phyloP scores from a whole-genome alignment of 2,329 filamentous ascomycete genomes.

The Tolypocladium album region DNA sequence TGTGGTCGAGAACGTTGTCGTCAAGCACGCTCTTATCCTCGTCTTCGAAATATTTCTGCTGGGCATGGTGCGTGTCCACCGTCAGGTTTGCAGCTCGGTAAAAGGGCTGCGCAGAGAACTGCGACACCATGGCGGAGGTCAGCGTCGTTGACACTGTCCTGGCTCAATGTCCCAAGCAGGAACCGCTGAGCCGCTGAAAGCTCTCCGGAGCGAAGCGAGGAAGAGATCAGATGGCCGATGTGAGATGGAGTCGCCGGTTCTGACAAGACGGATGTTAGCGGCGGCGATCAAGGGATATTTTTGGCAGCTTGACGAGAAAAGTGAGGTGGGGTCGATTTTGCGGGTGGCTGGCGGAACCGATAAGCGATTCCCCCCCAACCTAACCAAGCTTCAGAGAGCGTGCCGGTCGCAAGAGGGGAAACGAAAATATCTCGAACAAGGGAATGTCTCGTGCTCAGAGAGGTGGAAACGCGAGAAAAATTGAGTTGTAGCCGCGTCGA shows the following conservation, averaged over 20 bases:
- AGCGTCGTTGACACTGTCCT: not conserved
- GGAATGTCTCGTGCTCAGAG: not conserved
- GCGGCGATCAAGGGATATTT: not conserved
- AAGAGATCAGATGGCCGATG: not conserved
- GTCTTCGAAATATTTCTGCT: conserved; percentile 46
- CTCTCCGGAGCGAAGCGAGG: not conserved
- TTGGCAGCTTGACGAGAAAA: not conserved
- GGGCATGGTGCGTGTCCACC: conserved; percentile 41
- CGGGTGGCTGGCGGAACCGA: not conserved
- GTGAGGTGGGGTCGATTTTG: not conserved
- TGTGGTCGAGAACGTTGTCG: conserved; percentile 50
- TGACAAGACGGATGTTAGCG: not conserved
- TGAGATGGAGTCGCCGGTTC: not conserved
- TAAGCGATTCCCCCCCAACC: not conserved
- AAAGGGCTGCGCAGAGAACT: conserved; percentile 38
- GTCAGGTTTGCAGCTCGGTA: conserved; percentile 39
- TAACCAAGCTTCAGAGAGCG: not conserved
- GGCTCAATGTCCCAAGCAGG: not conserved
- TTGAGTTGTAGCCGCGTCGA: not conserved
- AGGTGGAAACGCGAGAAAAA: not conserved
- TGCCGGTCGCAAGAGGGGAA: not conserved
- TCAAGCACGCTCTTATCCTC: conserved; percentile 50
- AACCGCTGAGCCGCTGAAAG: not conserved
- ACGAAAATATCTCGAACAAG: not conserved
- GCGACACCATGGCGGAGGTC: conserved; percentile 34